Conservation (phyloP, 441 rosid genomes). For the Adansonia gregorii region DNA sequence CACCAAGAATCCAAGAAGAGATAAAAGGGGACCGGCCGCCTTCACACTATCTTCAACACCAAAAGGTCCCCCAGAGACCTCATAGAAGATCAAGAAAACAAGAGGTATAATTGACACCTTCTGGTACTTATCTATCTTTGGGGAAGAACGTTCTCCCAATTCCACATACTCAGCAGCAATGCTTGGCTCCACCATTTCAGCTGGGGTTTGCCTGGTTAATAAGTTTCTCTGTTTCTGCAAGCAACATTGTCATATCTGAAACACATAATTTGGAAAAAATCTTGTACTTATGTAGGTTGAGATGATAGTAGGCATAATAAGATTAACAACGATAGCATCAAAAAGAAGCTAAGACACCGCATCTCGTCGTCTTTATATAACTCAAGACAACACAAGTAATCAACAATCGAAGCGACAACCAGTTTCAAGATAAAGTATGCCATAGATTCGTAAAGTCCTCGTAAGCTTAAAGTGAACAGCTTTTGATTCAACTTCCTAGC, state of each 20-base stretch:
- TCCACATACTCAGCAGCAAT: conserved; percentile 38
- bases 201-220: conserved; percentile 25
- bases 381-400: not conserved
- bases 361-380: not conserved
- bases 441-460: not conserved
- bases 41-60: conserved; percentile 50
- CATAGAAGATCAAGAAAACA: conserved; percentile 58
- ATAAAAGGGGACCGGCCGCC: conserved; percentile 55
- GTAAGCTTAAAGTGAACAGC: not conserved
- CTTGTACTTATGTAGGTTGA: not conserved
- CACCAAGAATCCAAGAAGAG: conserved; percentile 47
- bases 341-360: not conserved
- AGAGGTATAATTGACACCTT: conserved; percentile 52
- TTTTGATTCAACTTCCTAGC: not conserved
- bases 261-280: not conserved
- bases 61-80: conserved; percentile 63
- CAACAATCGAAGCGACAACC: not conserved
- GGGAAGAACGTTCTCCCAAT: conserved; percentile 41
- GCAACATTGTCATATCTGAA: conserved; percentile 21
- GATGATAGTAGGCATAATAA: not conserved
- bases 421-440: not conserved
- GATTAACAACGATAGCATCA: not conserved
- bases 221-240: conserved; percentile 46
- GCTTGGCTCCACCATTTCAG: conserved; percentile 34
- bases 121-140: conserved; percentile 34